Conservation (phyloP, 192 early-diverging fungal genomes). For the Rhizoclosmatium globosum region DNA sequence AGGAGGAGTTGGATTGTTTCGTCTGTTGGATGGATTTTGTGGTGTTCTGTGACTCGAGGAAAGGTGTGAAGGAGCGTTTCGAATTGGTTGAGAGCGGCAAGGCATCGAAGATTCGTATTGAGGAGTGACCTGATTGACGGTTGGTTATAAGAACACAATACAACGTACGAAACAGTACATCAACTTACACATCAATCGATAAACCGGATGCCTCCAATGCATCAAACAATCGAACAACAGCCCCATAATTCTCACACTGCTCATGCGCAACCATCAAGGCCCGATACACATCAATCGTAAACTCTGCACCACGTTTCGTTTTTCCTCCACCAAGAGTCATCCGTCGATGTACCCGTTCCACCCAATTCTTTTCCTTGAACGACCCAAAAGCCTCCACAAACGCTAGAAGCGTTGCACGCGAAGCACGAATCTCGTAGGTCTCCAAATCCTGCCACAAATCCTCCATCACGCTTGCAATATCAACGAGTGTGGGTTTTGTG, state of each 20-base stretch:
- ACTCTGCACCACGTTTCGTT: background rate
- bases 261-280: conserved; percentile 16
- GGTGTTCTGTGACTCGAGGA: background rate
- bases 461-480: conserved; percentile 27
- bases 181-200: background rate
- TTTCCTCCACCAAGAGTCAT: background rate
- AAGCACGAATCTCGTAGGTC: background rate
- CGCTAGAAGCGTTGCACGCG: conserved; percentile 15
- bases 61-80: background rate
- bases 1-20: conserved; percentile 3
- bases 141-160: background rate
- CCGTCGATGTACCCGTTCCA: conserved; percentile 4
- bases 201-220: background rate
- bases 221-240: conserved; percentile 16
- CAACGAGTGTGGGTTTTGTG: background rate
- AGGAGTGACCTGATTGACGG: background rate
- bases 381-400: conserved; percentile 28
- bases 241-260: background rate
- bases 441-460: conserved; percentile 23
- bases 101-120: background rate
- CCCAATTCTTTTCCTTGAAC: conserved; percentile 25
- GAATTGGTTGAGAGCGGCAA: background rate
- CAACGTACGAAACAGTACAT: background rate
- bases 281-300: background rate
- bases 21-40: background rate